Percentiles rank a stretch among this genome's conserved stretches.
Conservation (phyloP, 164 flowering plant species). For the Vitis cinerea region DNA sequence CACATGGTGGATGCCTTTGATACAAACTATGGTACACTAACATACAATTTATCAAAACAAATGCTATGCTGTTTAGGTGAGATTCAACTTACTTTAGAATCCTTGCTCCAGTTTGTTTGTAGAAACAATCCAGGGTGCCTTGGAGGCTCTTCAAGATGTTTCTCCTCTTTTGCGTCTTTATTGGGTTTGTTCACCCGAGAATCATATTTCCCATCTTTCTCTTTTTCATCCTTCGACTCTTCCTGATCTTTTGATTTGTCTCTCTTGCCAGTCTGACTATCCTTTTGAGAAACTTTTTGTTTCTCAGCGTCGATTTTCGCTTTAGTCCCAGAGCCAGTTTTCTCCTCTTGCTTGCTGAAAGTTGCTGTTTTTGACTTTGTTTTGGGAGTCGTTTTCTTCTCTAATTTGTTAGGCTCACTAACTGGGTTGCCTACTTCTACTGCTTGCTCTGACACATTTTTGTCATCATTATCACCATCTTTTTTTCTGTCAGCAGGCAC, state of each 20-base stretch:
- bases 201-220: slow-evolving; percentile 47
- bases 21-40: not conserved
- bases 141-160: slow-evolving; percentile 72
- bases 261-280: slow-evolving; percentile 24
- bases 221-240: slow-evolving; percentile 44
- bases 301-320: slow-evolving; percentile 20
- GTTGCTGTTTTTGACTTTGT: slow-evolving; percentile 18
- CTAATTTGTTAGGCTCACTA: slow-evolving; percentile 23
- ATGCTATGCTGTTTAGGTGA: not conserved
- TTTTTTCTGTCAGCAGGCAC: slow-evolving; percentile 24
- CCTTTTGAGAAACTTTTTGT: slow-evolving; percentile 37
- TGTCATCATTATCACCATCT: slow-evolving; percentile 25
- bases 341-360: slow-evolving; percentile 31
- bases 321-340: slow-evolving; percentile 25
- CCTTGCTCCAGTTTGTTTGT: slow-evolving; percentile 64
- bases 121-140: slow-evolving; percentile 79
- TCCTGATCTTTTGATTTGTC: slow-evolving; percentile 34
- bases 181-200: slow-evolving; percentile 41
- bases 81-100: slow-evolving; percentile 61
- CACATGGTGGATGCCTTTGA: not conserved
- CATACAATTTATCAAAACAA: not conserved
- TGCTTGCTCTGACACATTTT: slow-evolving; percentile 18
- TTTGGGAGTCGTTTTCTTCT: slow-evolving; percentile 20
- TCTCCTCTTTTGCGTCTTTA: slow-evolving; percentile 62
- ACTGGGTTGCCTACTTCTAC: slow-evolving; percentile 20